Conservation (phyloP, 495 filamentous ascomycete species). For the Halenospora varia region DNA sequence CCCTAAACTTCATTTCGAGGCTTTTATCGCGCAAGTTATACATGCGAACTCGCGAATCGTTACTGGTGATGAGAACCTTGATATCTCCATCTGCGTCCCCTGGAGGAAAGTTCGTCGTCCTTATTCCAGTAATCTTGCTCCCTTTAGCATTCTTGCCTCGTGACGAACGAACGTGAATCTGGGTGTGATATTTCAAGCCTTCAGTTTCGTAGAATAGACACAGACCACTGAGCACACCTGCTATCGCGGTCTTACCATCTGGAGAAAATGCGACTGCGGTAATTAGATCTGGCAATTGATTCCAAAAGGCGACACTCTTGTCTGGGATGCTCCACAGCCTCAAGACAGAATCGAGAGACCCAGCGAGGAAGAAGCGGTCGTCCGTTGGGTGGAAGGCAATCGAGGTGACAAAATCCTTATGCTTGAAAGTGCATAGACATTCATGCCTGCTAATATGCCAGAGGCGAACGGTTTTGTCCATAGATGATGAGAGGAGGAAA, state of each 20-base stretch:
- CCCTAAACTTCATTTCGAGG: slow-evolving; percentile 86
- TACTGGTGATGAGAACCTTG: slow-evolving; percentile 88
- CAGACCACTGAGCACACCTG: slow-evolving; percentile 78
- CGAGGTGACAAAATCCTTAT: slow-evolving; percentile 93
- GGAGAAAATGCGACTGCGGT: slow-evolving; percentile 93
- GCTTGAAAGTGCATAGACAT: slow-evolving; percentile 92
- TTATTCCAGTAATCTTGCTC: slow-evolving; percentile 95
- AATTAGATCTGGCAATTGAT: slow-evolving; percentile 73
- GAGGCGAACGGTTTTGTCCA: slow-evolving; percentile 89
- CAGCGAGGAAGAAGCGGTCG: slow-evolving; percentile 95
- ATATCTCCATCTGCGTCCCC: slow-evolving; percentile 65
- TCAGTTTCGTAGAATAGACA: slow-evolving; percentile 96
- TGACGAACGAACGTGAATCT: slow-evolving; percentile 86
- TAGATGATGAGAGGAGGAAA: slow-evolving; percentile 92
- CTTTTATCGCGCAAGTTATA: slow-evolving; percentile 83
- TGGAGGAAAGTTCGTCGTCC: slow-evolving; percentile 62
- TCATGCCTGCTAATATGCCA: slow-evolving; percentile 88
- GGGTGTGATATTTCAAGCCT: slow-evolving; percentile 74
- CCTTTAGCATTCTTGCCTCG: slow-evolving; percentile 92
- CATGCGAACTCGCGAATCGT: slow-evolving; percentile 89
- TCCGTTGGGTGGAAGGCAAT: slow-evolving; percentile 93
- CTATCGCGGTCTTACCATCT: slow-evolving; percentile 86
- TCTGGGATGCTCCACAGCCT: slow-evolving; percentile 97
- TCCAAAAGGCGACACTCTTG: slow-evolving; percentile 87
- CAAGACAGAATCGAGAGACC: slow-evolving; percentile 87